Evolutionary conservation across 345 rosid species (phyloP).

Genomic region (Eucalyptus curtisii): DNA sequence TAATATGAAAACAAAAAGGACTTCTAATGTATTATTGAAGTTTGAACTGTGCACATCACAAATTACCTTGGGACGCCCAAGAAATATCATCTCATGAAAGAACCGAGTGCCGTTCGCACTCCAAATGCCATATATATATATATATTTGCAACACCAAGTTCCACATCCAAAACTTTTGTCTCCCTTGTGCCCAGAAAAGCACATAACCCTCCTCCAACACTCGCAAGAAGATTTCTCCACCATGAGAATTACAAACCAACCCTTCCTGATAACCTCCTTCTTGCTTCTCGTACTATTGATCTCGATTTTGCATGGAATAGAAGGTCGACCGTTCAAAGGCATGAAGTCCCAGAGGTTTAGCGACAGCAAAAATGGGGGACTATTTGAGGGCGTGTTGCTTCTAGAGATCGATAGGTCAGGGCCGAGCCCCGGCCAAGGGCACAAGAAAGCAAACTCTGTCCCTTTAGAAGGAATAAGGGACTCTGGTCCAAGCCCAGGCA

Average conservation of each 20-base stretch:
- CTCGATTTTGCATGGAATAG: background rate
- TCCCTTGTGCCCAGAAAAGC: background rate
- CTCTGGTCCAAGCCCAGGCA: conserved; percentile 25
- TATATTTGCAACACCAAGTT: background rate
- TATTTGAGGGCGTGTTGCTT: background rate
- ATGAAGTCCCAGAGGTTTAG: background rate
- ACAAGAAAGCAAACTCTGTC: conserved; percentile 2
- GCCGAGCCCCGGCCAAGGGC: conserved; percentile 41
- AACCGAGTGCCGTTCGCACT: background rate
- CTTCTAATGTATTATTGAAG: background rate
- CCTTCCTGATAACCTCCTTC: background rate
- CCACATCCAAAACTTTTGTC: background rate
- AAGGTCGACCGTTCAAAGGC: background rate
- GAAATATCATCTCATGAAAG: background rate
- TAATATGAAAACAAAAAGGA: background rate
- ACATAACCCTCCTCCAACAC: background rate
- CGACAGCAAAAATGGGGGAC: no score
- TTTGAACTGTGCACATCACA: background rate
- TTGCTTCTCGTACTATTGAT: background rate
- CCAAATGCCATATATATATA: background rate
- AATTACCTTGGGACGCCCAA: background rate
- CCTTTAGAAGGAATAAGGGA: conserved; percentile 14
- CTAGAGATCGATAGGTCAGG: conserved; percentile 13
- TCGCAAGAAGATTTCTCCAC: background rate
- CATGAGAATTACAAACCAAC: background rate